Evolutionary conservation across 1,139 yeast species (phyloP).

Genomic region (Diutina siamensis): DNA sequence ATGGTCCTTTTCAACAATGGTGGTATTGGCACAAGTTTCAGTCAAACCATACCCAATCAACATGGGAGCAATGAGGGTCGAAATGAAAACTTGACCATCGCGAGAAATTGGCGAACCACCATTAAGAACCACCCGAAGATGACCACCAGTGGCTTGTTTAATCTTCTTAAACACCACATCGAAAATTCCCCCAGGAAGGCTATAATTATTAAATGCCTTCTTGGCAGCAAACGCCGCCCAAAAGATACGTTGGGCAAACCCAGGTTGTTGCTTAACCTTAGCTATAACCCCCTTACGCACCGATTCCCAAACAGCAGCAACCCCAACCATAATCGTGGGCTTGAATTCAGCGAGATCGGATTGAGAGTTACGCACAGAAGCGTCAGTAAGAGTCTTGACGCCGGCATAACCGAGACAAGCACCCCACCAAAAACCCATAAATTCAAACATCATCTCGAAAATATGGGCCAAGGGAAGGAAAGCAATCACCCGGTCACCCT

Average conservation of each 20-base stretch:
- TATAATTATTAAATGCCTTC: slow-evolving; percentile 43
- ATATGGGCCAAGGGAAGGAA: slow-evolving; percentile 95
- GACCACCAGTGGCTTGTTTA: slow-evolving; percentile 93
- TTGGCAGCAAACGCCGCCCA: slow-evolving; percentile 85
- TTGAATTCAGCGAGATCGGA: slow-evolving; percentile 82
- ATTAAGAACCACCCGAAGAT: slow-evolving; percentile 58
- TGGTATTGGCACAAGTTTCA: slow-evolving; percentile 86
- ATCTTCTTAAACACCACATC: slow-evolving; percentile 74
- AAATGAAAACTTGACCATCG: slow-evolving; percentile 78
- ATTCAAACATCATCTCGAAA: slow-evolving; percentile 83
- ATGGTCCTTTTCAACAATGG: slow-evolving; percentile 52
- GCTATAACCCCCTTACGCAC: slow-evolving; percentile 84
- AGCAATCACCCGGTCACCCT: slow-evolving; percentile 63
- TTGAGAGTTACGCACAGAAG: slow-evolving; percentile 69
- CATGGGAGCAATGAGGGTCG: slow-evolving; percentile 76
- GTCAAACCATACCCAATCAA: slow-evolving; percentile 94
- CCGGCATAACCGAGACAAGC: slow-evolving; percentile 80
- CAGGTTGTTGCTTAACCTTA: slow-evolving; percentile 59
- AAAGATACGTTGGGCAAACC: slow-evolving; percentile 64
- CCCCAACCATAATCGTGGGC: slow-evolving; percentile 96
- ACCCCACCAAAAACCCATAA: slow-evolving; percentile 81
- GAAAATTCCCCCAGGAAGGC: slow-evolving; percentile 58
- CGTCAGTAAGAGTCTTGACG: slow-evolving; percentile 82
- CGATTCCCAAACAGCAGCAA: slow-evolving; percentile 97
- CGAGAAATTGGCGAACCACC: slow-evolving; percentile 91